A percentile compares a stretch with the other conserved stretches of the same genome.
phyloP scores from a whole-genome alignment of 306 rosid species.

The Malus fusca region DNA sequence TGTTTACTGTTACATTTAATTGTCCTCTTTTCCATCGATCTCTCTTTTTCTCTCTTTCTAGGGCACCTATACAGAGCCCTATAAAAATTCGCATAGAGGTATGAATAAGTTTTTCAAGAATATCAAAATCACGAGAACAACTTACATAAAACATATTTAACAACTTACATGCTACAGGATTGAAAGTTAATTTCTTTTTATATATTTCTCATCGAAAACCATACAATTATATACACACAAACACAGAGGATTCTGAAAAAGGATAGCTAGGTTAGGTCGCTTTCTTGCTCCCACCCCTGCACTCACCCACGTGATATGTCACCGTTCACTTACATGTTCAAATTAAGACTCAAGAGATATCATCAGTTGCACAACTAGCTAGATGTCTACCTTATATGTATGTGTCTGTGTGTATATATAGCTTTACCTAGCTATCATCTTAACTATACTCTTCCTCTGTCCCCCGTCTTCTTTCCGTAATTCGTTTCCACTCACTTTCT shows the following conservation, averaged over 20 bases:
- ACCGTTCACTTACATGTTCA: neutral
- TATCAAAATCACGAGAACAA: neutral
- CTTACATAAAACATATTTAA: too few relatives aligned
- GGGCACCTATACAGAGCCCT: slow-evolving; percentile 7
- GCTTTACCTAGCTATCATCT: neutral
- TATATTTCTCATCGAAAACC: neutral
- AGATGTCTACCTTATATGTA: neutral
- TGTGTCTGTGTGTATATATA: neutral
- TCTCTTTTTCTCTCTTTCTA: neutral
- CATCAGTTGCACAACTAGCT: neutral
- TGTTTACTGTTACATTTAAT: slow-evolving; percentile 10
- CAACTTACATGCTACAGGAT: too few relatives aligned
- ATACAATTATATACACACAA: neutral
- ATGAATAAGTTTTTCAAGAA: neutral
- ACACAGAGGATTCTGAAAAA: neutral
- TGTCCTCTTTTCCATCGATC: slow-evolving; percentile 6
- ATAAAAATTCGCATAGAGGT: neutral
- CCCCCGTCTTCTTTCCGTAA: neutral
- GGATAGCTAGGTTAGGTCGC: neutral
- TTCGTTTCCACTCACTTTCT: neutral
- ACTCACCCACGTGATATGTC: slow-evolving; percentile 10
- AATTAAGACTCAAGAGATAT: neutral
- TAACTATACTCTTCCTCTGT: neutral
- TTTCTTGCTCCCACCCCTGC: slow-evolving; percentile 7
- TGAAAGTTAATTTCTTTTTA: neutral